Evolutionary conservation across 2,329 filamentous ascomycete species (phyloP).

Genomic region (Neospermospora avenae): DNA sequence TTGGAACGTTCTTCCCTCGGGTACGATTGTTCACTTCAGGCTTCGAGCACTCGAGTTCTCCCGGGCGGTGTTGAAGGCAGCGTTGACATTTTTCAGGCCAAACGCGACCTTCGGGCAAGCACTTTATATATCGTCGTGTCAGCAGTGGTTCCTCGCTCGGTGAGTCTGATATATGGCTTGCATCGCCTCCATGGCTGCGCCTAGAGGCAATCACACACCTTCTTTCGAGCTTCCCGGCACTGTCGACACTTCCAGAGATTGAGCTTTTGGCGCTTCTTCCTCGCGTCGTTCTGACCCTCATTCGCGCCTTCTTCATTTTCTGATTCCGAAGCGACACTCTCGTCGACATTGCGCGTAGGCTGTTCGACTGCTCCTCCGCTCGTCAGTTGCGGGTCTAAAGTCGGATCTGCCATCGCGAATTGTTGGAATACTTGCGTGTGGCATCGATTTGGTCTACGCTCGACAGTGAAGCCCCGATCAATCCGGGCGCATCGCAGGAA

Average conservation of each 20-base stretch:
- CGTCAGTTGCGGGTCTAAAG: not conserved
- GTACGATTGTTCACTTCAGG: constrained; percentile 16
- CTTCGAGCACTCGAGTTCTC: constrained; percentile 15
- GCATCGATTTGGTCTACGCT: constrained; percentile 1
- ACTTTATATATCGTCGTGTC: constrained; percentile 7
- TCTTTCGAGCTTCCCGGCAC: constrained; percentile 20
- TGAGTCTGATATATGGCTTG: not conserved
- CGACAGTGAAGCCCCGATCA: not conserved
- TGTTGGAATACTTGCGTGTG: not conserved
- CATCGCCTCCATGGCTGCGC: not conserved
- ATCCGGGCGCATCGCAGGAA: not conserved
- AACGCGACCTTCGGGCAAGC: constrained; percentile 13
- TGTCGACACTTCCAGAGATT: constrained; percentile 20
- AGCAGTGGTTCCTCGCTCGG: not conserved
- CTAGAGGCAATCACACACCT: constrained; percentile 1
- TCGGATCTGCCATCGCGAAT: not conserved
- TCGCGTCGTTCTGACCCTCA: constrained; percentile 1
- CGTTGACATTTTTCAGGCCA: constrained; percentile 20
- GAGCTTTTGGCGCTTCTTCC: constrained; percentile 16
- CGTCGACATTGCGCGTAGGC: not conserved
- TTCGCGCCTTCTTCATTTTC: not conserved
- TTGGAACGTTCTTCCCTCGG: constrained; percentile 13
- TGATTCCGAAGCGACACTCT: not conserved
- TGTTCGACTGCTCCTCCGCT: not conserved
- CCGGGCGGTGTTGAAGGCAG: constrained; percentile 15